Percentiles rank a stretch among this genome's conserved stretches.
Conservation (phyloP, 305 asterid species). For the Fraxinus platypoda region DNA sequence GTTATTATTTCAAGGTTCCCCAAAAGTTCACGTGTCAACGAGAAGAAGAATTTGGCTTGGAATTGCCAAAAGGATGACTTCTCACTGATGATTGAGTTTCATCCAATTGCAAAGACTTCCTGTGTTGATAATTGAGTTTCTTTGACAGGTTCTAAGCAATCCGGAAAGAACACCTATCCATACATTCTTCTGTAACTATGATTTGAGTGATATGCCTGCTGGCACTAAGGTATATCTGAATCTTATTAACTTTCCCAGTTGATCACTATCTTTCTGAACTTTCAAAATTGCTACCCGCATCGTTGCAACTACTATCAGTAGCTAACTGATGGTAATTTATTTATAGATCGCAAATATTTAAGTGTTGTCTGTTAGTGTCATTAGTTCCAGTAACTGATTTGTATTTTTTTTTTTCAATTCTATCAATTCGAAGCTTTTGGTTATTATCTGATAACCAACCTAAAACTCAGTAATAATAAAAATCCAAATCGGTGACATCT, state of each 20-base stretch:
- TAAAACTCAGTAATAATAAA: not conserved
- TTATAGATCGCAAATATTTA: not conserved
- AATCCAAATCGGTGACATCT: not conserved
- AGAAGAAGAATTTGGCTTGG: not conserved
- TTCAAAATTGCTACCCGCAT: not conserved
- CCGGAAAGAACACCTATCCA: slow-evolving; percentile 93
- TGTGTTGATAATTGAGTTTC: slow-evolving; percentile 17
- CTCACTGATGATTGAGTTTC: slow-evolving; percentile 1
- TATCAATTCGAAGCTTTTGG: slow-evolving; percentile 9
- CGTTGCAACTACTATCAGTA: not conserved
- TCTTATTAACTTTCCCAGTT: slow-evolving; percentile 8
- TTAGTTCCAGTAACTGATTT: slow-evolving; percentile 8
- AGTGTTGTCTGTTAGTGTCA: not conserved
- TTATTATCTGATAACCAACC: not conserved
- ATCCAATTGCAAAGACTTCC: slow-evolving; percentile 7
- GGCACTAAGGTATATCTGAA: slow-evolving; percentile 72
- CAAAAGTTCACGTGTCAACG: not conserved
- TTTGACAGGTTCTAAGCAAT: slow-evolving; percentile 79
- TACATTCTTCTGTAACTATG: slow-evolving; percentile 85
- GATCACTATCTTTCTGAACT: slow-evolving; percentile 3
- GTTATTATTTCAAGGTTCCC: not conserved
- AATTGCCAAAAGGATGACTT: slow-evolving; percentile 12
- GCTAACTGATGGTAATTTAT: not conserved
- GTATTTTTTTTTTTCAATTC: not conserved
- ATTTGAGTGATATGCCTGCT: slow-evolving; percentile 92